Base-by-base conservation (phyloP, 495 filamentous ascomycete genomes). In the Beverwykella pulmonaria region DNA sequence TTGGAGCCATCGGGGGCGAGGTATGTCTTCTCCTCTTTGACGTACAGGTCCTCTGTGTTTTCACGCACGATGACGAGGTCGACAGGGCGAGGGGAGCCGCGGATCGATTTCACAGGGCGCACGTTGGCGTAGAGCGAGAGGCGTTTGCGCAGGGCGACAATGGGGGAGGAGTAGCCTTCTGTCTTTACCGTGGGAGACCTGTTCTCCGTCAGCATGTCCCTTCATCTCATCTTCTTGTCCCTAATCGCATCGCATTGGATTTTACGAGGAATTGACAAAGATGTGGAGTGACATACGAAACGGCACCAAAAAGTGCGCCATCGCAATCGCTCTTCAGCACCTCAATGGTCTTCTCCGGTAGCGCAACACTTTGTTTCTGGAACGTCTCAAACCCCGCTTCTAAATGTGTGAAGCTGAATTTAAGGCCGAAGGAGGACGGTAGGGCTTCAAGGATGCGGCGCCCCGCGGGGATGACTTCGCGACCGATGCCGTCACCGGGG, bases 21-120 rank as follows among this genome's bases (percentile, higher is more conserved):
- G 75, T 83, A 85, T 25, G 92, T 97, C 73, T 79, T 82, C 80
- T 98, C 94, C 78, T 98, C 92, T 81, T 98, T 98, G 65, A 98
- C 95, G 83, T 98, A 98, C 26, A 98, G 82, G 74, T 98, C 94
- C 80, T 98, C 94, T 57, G 94, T 98, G 81, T 98, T 98, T 79
- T 98, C 94, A 62, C 94, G 90, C 58, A 98, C 94, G 69, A 97
- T 98, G 74, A 98, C 94, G 72, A 98, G 86, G 81, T 98, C 94
- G 74, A 98, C 92, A 57, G 89, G 87, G 22, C 78, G 79, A 57
- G 81, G 82, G 39, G 81, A 78, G 52, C 79, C 81, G 1, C 80
- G 73, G 61, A 92, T 89, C 53, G 88, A 89, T 83, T 97, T 98
- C 74, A 97, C 94, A 52, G 94, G 94, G 39, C 94, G 92, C 47